Evolutionary conservation across 2,329 filamentous ascomycete species (phyloP).

Genomic region (Sporothrix luriei): DNA sequence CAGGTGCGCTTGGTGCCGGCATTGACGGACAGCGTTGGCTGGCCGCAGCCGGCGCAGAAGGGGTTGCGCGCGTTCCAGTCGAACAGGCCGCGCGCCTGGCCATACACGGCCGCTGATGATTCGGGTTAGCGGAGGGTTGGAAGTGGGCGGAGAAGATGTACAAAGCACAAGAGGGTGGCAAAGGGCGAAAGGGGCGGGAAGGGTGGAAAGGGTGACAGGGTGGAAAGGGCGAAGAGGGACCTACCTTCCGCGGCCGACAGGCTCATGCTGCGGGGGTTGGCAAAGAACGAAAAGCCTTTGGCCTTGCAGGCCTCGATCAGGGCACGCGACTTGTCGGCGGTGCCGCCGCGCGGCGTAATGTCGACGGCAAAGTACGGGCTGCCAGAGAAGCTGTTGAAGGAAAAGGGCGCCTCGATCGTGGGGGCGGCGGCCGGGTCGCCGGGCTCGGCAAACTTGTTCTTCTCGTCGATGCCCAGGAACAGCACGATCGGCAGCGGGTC

Average conservation of each 20-base stretch:
- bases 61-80: conserved; percentile 95
- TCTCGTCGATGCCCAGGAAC: conserved; percentile 82
- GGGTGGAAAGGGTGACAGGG: too few species aligned
- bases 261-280: conserved; percentile 54
- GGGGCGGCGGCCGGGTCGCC: conserved; percentile 39
- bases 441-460: conserved; percentile 36
- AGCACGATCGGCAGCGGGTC: conserved; percentile 70
- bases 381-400: conserved; percentile 73
- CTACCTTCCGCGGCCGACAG: conserved; percentile 54
- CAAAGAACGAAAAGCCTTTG: conserved; percentile 66
- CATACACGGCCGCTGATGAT: conserved; percentile 77
- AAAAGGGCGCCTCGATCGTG: conserved; percentile 48
- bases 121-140: not conserved
- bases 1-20: conserved; percentile 80
- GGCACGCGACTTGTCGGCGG: conserved; percentile 59
- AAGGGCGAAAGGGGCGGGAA: too few species aligned
- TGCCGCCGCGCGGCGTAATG: conserved; percentile 69
- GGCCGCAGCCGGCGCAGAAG: conserved; percentile 88
- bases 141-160: not conserved
- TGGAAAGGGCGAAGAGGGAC: conserved; percentile 6
- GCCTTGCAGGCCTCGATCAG: conserved; percentile 61
- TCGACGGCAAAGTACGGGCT: conserved; percentile 88
- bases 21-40: conserved; percentile 75
- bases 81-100: conserved; percentile 80
- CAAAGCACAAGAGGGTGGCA: not conserved